Evolutionary conservation across 163 green algal species (phyloP).

Genomic region (Chloromonas sp.): DNA sequence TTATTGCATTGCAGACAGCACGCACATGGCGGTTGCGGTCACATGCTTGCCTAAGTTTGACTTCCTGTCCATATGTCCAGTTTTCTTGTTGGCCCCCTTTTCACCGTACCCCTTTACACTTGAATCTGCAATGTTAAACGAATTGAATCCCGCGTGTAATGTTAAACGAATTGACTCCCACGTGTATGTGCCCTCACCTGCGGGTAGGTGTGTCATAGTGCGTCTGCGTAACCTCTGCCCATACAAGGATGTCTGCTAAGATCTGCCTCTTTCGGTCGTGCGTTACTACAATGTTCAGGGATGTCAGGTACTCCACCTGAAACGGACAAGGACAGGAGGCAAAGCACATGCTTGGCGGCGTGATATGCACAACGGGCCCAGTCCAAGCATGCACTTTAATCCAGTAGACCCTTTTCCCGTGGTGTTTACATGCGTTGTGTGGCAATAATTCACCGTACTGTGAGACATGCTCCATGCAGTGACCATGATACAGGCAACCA

Average conservation of each 20-base stretch:
- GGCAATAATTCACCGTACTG: not conserved
- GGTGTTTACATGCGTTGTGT: no score
- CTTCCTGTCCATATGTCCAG: no score
- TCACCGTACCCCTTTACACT: no score
- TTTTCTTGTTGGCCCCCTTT: no score
- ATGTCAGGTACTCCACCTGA: constrained; percentile 11
- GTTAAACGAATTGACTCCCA: no score
- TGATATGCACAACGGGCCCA: not conserved
- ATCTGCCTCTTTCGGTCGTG: constrained; percentile 40
- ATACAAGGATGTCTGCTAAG: constrained; percentile 51
- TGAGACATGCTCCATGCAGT: not conserved
- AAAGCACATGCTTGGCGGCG: not conserved
- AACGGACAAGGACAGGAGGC: not conserved
- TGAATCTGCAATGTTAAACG: no score
- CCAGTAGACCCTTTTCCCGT: not conserved
- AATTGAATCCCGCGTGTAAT: no score
- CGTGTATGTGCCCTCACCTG: constrained; percentile 16
- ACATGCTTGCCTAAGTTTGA: no score
- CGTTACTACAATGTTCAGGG: constrained; percentile 7
- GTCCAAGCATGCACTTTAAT: not conserved
- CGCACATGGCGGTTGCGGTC: not conserved
- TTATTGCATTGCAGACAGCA: not conserved
- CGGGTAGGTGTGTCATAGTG: constrained; percentile 37
- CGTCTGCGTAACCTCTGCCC: constrained; percentile 44
- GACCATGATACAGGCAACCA: not conserved